phyloP scores from a whole-genome alignment of 495 filamentous ascomycete species.

The Aspergillus indologenus region DNA sequence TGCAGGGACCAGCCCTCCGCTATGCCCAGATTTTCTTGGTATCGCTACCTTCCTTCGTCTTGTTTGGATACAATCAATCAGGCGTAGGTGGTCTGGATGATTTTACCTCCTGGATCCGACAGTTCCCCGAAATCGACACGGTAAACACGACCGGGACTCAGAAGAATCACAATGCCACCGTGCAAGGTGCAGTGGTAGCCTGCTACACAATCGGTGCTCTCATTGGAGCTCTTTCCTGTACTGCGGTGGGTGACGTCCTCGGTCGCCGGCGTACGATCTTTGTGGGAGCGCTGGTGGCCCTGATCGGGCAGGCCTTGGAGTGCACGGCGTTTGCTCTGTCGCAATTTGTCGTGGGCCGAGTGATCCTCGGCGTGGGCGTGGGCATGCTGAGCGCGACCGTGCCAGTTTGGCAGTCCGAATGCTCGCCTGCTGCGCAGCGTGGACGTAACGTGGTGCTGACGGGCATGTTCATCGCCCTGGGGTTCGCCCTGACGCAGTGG shows the following conservation, averaged over 20 bases:
- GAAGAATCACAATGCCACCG: slow-evolving; percentile 32
- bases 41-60: slow-evolving; percentile 35
- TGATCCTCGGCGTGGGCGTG: slow-evolving; percentile 38
- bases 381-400: slow-evolving; percentile 38
- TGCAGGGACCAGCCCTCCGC: slow-evolving; percentile 13
- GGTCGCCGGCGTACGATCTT: slow-evolving; percentile 34
- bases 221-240: slow-evolving; percentile 30
- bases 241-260: slow-evolving; percentile 26
- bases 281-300: slow-evolving; percentile 21
- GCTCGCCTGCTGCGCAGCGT: slow-evolving; percentile 37
- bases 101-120: slow-evolving; percentile 32
- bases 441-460: slow-evolving; percentile 38
- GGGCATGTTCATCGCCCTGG: slow-evolving; percentile 51
- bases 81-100: slow-evolving; percentile 34
- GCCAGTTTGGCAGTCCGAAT: slow-evolving; percentile 52
- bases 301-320: slow-evolving; percentile 32
- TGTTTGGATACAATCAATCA: slow-evolving; percentile 50
- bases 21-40: slow-evolving; percentile 16
- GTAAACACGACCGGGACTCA: slow-evolving; percentile 32
- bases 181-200: slow-evolving; percentile 29
- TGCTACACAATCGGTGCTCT: slow-evolving; percentile 35
- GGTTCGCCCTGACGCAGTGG: slow-evolving; percentile 44
- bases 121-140: slow-evolving; percentile 52
- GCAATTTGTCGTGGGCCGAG: slow-evolving; percentile 41
- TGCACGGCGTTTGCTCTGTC: slow-evolving; percentile 39